Base-by-base conservation (phyloP, 2,329 filamentous ascomycete species). In the Neoarthrinium moseri region DNA sequence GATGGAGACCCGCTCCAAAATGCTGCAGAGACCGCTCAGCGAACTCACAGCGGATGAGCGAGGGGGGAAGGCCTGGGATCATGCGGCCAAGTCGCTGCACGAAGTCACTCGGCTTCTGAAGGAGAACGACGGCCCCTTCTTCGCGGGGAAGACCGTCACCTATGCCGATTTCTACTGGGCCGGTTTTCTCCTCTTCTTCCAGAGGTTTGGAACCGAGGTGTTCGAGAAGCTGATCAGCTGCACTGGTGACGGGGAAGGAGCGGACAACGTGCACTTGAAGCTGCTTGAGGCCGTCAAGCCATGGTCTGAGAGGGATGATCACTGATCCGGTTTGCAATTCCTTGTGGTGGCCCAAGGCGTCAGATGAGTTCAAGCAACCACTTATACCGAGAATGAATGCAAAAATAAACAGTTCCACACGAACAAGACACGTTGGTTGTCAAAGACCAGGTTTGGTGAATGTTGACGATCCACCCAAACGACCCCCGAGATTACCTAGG, bases 151-250 rank as follows among this genome's bases (percentile, higher is more conserved):
- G 37, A 72, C 70, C 48, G 66, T 73, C 4, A 71, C 70, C 29
- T 86, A 78, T 59, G 75, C 74, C 4, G 82, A 84, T 57, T 78
- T 87, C 45, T 67, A 81, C 2, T 75, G 81, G 56, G 73, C 73
- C 1, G 69, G 69, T 10, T 58, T 62, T 33, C 51, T 71, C 46
- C 53, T 69, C n/a, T 70, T 70, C 54, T 52, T 57, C 18, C 46
- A 62, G 48, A 53, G 58, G 2, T 52, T 72, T 4, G 67, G 66
- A 5, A 56, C 64, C 4, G 65, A 65, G 2, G 45, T 61, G 2
- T 68, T 63, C 6, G 60, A 65, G 15, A 60, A 62, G 36, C 8
- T 69, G 15, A 56, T 75, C 47, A 61, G 62, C 43, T 56, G 56
- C 21, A 65, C 61, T 1, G 70, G 72, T 0, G 68, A 74, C 27